Evolutionary conservation across 2,329 filamentous ascomycete species (phyloP).

Genomic region (Pyrenochaeta sp.): DNA sequence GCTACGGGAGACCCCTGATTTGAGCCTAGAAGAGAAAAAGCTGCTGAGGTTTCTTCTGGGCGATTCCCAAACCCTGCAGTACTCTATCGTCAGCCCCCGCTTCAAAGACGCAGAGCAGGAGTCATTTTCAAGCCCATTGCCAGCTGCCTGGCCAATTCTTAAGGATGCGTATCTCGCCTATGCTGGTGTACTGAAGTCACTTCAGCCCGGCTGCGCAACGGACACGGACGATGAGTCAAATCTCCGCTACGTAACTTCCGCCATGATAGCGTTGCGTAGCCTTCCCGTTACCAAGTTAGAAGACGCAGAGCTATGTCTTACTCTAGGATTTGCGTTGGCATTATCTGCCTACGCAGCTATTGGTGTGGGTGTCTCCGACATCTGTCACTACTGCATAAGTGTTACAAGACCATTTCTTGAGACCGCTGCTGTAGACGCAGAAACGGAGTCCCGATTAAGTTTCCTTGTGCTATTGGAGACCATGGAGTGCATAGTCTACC

Average conservation of each 20-base stretch:
- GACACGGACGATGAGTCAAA: neutral
- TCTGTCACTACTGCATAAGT: neutral
- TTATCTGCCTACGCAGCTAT: neutral
- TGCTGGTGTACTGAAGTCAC: neutral
- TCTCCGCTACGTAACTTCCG: neutral
- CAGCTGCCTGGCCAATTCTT: neutral
- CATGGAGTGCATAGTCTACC: neutral
- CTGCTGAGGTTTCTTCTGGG: neutral
- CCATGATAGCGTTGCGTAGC: neutral
- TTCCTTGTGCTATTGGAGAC: neutral
- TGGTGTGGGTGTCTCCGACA: neutral
- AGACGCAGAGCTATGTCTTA: neutral
- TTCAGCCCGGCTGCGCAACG: neutral
- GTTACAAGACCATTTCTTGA: neutral
- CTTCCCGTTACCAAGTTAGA: neutral
- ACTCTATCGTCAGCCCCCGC: neutral
- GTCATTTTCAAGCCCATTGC: neutral
- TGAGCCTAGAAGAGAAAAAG: neutral
- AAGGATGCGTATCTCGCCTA: neutral
- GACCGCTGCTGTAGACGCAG: neutral
- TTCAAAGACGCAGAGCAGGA: neutral
- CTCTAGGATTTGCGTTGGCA: neutral
- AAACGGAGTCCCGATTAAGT: neutral
- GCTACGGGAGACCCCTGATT: neutral
- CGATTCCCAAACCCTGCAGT: neutral